Evolutionary conservation across 2,329 filamentous ascomycete genomes (phyloP), one percentile per base, ranked within the genome.

Genomic region (Penicillium janthinellum): DNA sequence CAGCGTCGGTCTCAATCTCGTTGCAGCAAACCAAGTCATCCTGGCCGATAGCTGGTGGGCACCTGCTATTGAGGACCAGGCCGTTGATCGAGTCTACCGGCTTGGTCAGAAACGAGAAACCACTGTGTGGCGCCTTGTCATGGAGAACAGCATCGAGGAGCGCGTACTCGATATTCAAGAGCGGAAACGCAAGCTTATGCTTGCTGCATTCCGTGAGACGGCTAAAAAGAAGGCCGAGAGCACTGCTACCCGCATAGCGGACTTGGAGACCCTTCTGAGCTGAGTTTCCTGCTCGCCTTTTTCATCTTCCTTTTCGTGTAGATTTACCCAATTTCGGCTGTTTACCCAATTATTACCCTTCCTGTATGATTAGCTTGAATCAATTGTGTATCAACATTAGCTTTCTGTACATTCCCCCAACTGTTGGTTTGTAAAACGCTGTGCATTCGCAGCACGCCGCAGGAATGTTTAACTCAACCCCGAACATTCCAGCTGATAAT

Each of bases 31-130:
- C 68, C 92, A 92, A 6, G 91, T 96, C 59, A 87, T 96, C 48
- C 81, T 96, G 20, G 86, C 87, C 0, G 92, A 96, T 74, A 90
- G 86, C 60, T 96, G 91, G 92, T 96, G 92, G 90, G 92, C 92
- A 1, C 92, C 92, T 0, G 92, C 92, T 0, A 95, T 96, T 57
- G 92, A 96, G 75, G 92, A 96, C 67, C 92, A 96, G 73, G 93
- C 93, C 3, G 84, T 96, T 2, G 92, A 96, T 71, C 88, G 92
- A 4, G 92, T 96, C 6, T 91, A 96, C 72, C 84, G 92, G 0
- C 82, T 96, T 0, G 92, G 92, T 0, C 93, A 96, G 78, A 93
- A 84, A 64, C 84, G 90, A 39, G 84, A 88, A 61, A 92, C 89
- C 0, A 92, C 86, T 1, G 88, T 96, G 1, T 95, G 91, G 82